Evolutionary conservation across 1,284 basidiomycete species (phyloP), one percentile per base, ranked within the genome.

Genomic region (Amanita bisporigera): DNA sequence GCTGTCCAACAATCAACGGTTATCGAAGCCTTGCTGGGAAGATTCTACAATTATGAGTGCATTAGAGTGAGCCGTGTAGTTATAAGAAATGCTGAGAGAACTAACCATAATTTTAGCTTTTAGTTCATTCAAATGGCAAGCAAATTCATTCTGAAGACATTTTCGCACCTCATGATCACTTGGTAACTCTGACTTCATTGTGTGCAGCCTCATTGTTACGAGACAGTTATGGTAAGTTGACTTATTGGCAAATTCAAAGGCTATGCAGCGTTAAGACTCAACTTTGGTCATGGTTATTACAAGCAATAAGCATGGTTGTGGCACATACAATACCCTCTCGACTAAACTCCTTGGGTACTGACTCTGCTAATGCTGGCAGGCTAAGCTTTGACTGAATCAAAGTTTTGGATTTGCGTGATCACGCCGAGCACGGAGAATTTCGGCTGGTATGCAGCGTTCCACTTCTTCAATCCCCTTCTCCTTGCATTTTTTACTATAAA

Each of bases 1-100:
- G 70, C 70, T 4, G 70, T 70, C 75, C 75, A 77, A 0, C 63
- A 64, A 64, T 76, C 73, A 4, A 41, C 63, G 5, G 73, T 75
- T 0, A 70, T 67, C 4, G 73, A 74, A 4, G 74, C 54, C 17
- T 40, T 69, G 1, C 76, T 72, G 11, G 70, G 71, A 6, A 72
- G 68, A 17, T 40, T 62, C 73, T 74, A 5, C 7, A 50, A n/a
- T n/a, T n/a, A n/a, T 9, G 47, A n/a, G 47, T 26, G 50, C 7
- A 43, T 19, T 4, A 43, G 41, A 9, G 41, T 17, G 41, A 17
- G 14, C 6, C 15, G 15, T 43, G 14, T 52, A 26, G 50, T 24
- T 24, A 52, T 6, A 14, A 10, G 5, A 36, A 61, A 11, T 38
- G 58, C 19, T 15, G 15, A 65, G 15, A 36, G 60, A 11, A 63